Conservation (phyloP, 768 basidiomycete genomes). For the Xerocomellus dryophilus region DNA sequence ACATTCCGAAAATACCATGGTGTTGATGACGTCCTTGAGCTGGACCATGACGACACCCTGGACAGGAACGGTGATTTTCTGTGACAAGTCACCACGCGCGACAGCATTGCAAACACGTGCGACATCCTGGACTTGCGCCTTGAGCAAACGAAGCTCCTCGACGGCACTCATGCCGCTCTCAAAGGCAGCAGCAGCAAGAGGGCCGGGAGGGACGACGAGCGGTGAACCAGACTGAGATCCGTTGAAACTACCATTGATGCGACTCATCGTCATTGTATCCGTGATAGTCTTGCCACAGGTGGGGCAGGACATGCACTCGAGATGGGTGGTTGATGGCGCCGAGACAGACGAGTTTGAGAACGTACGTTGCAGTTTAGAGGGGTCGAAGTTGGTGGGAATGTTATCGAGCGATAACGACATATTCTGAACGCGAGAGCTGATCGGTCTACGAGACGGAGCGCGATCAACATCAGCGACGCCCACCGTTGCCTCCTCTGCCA, state of each 20-base stretch:
- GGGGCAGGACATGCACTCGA: slow-evolving; percentile 47
- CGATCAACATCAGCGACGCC: slow-evolving; percentile 26
- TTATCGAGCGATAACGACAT: slow-evolving; percentile 55
- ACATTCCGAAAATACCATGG: slow-evolving; percentile 42
- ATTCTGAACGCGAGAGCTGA: slow-evolving; percentile 32
- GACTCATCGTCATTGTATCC: slow-evolving; percentile 39
- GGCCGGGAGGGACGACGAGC: slow-evolving; percentile 54
- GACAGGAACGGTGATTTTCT: slow-evolving; percentile 77
- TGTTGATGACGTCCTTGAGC: slow-evolving; percentile 75
- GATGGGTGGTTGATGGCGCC: slow-evolving; percentile 43
- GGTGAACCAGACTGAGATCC: slow-evolving; percentile 33
- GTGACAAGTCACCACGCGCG: slow-evolving; percentile 68
- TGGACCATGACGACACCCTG: slow-evolving; percentile 79
- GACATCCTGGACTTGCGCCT: slow-evolving; percentile 82
- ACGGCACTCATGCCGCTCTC: slow-evolving; percentile 66
- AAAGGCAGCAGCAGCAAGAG: slow-evolving; percentile 52
- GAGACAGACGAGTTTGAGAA: slow-evolving; percentile 37
- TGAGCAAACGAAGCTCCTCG: slow-evolving; percentile 74
- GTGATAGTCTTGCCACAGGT: slow-evolving; percentile 53
- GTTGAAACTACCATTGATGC: slow-evolving; percentile 24
- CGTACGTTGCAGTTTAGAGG: slow-evolving; percentile 32
- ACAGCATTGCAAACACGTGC: slow-evolving; percentile 80
- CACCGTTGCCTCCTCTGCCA: slow-evolving; percentile 24
- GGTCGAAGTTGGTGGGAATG: slow-evolving; percentile 40
- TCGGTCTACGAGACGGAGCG: slow-evolving; percentile 21